Evolutionary conservation across 805 yeast species (phyloP).

Genomic region (Yamadazyma olivae): DNA sequence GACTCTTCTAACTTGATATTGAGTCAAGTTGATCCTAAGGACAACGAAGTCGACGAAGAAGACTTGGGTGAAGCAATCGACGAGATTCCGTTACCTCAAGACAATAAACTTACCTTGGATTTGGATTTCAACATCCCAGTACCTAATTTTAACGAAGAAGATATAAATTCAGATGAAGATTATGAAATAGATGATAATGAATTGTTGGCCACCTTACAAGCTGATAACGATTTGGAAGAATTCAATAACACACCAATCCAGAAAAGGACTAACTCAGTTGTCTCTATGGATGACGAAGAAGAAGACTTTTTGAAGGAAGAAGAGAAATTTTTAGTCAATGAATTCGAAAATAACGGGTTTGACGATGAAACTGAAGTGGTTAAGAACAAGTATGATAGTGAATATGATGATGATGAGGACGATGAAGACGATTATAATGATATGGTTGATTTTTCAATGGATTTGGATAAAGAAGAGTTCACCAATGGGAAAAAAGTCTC

Average conservation of each 20-base stretch:
- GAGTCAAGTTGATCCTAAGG: neutral
- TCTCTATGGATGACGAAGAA: slow-evolving; percentile 29
- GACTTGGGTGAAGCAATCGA: slow-evolving; percentile 10
- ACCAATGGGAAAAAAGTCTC: slow-evolving; percentile 6
- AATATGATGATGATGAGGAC: slow-evolving; percentile 16
- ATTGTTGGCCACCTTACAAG: slow-evolving; percentile 44
- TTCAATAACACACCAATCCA: slow-evolving; percentile 17
- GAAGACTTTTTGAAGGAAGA: slow-evolving; percentile 42
- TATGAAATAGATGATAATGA: slow-evolving; percentile 55
- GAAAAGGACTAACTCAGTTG: slow-evolving; percentile 23
- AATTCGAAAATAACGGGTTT: slow-evolving; percentile 45
- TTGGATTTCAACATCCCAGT: slow-evolving; percentile 38
- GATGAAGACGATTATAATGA: slow-evolving; percentile 41
- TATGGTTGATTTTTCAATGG: slow-evolving; percentile 33
- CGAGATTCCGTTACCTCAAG: slow-evolving; percentile 6
- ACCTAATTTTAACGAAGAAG: slow-evolving; percentile 50
- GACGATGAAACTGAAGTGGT: slow-evolving; percentile 32
- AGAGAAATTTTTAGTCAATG: slow-evolving; percentile 43
- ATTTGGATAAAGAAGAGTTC: slow-evolving; percentile 20
- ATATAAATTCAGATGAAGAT: slow-evolving; percentile 58
- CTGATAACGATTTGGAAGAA: slow-evolving; percentile 44
- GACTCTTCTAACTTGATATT: slow-evolving; percentile 22
- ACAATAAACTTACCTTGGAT: slow-evolving; percentile 15
- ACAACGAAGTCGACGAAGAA: slow-evolving; percentile 4
- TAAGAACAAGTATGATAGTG: slow-evolving; percentile 4